phyloP scores from a whole-genome alignment of 192 early-diverging fungal genomes.

The Coemansia javaensis region DNA sequence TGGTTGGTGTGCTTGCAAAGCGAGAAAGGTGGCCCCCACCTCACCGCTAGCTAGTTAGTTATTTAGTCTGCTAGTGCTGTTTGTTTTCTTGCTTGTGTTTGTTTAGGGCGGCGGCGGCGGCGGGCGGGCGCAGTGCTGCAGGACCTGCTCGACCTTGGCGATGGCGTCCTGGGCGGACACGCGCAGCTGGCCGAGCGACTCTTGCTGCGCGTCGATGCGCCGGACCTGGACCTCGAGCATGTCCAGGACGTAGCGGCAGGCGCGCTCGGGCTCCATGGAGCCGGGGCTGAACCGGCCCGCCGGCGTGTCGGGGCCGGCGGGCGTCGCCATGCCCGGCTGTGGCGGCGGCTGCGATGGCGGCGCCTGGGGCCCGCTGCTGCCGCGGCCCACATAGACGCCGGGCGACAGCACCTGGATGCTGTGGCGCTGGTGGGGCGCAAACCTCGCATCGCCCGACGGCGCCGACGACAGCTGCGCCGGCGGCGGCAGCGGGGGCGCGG shows the following conservation, averaged over 20 bases:
- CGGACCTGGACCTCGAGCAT: conserved; percentile 26
- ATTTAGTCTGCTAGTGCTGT: too few species aligned
- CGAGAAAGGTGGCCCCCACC: too few species aligned
- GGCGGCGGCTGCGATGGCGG: too few species aligned
- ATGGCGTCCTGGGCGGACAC: conserved; percentile 31
- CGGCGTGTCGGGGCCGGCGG: not conserved
- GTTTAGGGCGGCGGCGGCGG: not conserved
- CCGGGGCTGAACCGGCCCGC: conserved; percentile 1
- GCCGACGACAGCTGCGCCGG: not conserved
- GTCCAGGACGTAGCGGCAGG: conserved; percentile 32
- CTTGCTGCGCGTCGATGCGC: conserved; percentile 41
- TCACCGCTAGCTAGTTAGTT: too few species aligned
- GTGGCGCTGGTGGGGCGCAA: conserved; percentile 4
- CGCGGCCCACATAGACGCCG: not conserved
- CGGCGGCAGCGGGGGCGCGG: too few species aligned
- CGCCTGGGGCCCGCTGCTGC: too few species aligned
- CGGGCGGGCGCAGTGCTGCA: conserved; percentile 17
- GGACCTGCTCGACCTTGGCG: conserved; percentile 23
- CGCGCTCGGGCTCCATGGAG: conserved; percentile 14
- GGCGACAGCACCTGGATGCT: conserved; percentile 8
- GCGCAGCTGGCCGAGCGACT: conserved; percentile 17
- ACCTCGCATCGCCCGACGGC: not conserved
- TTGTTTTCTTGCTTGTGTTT: not conserved
- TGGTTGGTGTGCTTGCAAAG: too few species aligned
- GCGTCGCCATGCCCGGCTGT: not conserved